Base-by-base conservation (phyloP, 345 rosid species). In the Eucalyptus camaldulensis region DNA sequence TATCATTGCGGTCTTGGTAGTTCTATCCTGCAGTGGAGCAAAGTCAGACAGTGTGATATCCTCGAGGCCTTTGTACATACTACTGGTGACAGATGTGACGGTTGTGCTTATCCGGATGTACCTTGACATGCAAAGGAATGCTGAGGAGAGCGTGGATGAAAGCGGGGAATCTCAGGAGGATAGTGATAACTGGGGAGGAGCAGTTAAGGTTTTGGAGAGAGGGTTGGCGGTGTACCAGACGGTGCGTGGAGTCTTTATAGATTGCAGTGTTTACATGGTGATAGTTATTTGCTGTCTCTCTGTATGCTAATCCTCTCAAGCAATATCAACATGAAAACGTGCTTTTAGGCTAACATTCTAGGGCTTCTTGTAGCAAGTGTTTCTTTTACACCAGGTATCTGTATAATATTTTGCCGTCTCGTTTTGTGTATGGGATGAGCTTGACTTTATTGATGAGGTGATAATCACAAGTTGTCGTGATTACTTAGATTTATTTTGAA, bases 201-300 rank as follows among this genome's bases (percentile, higher is more conserved):
- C 98, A 8, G 93, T 95, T 88, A 93, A 90, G 91, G 90, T 97
- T 65, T 58, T 96, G 92, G 99, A 97, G 91, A 94, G 96, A 93
- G 96, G 99, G 50, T 90, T 95, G 92, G 95, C 92, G 25, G 88
- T 88, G 53, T 96, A 95, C 90, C 96, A 93, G 92, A 92, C 91
- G 13, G 56, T 92, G 27, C 94, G 97, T 40, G 98, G 93, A n/a
- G 54, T 95, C 86, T 95, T 96, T 89, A 96, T 94, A 86, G 99
- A 95, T 91, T 94, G 93, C 94, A 95, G 98, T 91, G 90, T 97
- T 88, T 97, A 97, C 90, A 87, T 93, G 83, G 96, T 93, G 81
- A 92, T 95, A 56, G 94, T 95, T 58, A 89, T 93, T 87, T 94
- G 94, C 88, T 92, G 94, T 69, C 91, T 93, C 69, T 89, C 91